Percentiles rank a stretch among this genome's conserved stretches.
Evolutionary conservation across 2,329 filamentous ascomycete genomes (phyloP).

Genomic region (Colletotrichum melonis): DNA sequence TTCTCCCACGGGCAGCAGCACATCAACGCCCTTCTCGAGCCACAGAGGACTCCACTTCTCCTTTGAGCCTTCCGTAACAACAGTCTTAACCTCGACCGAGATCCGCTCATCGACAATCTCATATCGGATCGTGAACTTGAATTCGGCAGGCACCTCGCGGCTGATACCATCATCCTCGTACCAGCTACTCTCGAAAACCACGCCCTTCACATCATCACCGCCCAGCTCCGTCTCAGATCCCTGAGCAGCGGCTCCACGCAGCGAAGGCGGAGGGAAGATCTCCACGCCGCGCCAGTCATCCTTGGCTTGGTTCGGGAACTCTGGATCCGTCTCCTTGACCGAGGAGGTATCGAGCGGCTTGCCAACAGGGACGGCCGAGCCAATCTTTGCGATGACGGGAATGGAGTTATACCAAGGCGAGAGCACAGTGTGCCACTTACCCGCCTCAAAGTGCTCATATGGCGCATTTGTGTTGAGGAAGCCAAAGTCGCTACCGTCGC

Average conservation of each 20-base stretch:
- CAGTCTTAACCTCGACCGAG: slow-evolving; percentile 1
- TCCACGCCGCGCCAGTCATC: slow-evolving; percentile 57
- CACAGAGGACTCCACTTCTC: slow-evolving; percentile 27
- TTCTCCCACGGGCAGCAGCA: slow-evolving; percentile 26
- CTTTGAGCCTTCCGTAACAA: neutral
- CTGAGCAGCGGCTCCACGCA: slow-evolving; percentile 18
- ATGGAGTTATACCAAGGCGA: slow-evolving; percentile 56
- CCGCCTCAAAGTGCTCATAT: slow-evolving; percentile 64
- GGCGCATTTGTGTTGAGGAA: slow-evolving; percentile 73
- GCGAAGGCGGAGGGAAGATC: slow-evolving; percentile 51
- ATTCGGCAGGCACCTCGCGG: slow-evolving; percentile 23
- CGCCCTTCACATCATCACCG: slow-evolving; percentile 24
- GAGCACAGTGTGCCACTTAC: slow-evolving; percentile 52
- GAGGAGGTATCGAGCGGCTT: slow-evolving; percentile 48
- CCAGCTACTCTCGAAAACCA: slow-evolving; percentile 46
- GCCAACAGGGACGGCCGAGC: slow-evolving; percentile 53
- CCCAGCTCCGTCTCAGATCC: slow-evolving; percentile 5
- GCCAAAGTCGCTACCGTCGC: slow-evolving; percentile 60
- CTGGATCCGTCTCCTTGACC: slow-evolving; percentile 48
- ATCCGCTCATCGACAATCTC: slow-evolving; percentile 5
- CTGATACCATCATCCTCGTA: slow-evolving; percentile 52
- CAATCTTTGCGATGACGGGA: slow-evolving; percentile 52
- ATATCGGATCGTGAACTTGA: slow-evolving; percentile 24
- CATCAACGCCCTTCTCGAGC: slow-evolving; percentile 16
- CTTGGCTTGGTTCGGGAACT: slow-evolving; percentile 50